Base-by-base conservation (phyloP, 768 basidiomycete species). In the Lepiota brunneoincarnata region DNA sequence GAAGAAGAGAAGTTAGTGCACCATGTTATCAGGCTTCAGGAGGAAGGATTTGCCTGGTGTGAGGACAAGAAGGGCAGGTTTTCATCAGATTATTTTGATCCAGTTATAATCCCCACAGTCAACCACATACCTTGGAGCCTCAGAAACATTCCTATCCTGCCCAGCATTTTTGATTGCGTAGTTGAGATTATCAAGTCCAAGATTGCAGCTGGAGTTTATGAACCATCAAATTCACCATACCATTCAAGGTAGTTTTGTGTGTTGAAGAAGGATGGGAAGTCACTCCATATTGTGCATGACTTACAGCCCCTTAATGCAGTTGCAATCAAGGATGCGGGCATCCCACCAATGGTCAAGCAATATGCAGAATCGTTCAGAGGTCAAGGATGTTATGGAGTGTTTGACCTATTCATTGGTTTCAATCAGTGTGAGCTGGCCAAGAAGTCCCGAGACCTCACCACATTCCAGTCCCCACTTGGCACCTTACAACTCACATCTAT, bases 391-490 rank as follows among this genome's bases (percentile, higher is more conserved):
- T 18, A 50, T 15, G 42, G 42, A 20, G 39, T 51, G 0, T 58
- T 70, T 6, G 65, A 72, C 39, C 55, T 72, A 3, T 65, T 66
- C 31, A 59, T 63, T 0, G 69, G 71, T 6, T 72, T 66, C 45
- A 66, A 75, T 34, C 64, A 72, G 4, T 68, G 66, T 72, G 20
- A 0, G 57, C 63, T 11, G 59, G 60, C n/a, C 50, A 56, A 4
- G 9, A 26, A 52, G 3, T 75, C 68, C 0, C 46, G 66, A 6
- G 72, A 78, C 34, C 57, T 73, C 6, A 79, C 75, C 0, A 73
- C 71, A 0, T 79, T 78, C 58, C 66, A 72, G 52, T 71, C 67
- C 0, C 74, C 72, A 1, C 59, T 70, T 54, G 52, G 70, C 3
- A 58, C 63, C 0, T 51, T 64, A 2, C 58, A 64, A 0, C 64